A percentile compares a stretch with the other conserved stretches of the same genome.
phyloP scores from a whole-genome alignment of 495 filamentous ascomycete genomes.

The Chaetomium tenue region DNA sequence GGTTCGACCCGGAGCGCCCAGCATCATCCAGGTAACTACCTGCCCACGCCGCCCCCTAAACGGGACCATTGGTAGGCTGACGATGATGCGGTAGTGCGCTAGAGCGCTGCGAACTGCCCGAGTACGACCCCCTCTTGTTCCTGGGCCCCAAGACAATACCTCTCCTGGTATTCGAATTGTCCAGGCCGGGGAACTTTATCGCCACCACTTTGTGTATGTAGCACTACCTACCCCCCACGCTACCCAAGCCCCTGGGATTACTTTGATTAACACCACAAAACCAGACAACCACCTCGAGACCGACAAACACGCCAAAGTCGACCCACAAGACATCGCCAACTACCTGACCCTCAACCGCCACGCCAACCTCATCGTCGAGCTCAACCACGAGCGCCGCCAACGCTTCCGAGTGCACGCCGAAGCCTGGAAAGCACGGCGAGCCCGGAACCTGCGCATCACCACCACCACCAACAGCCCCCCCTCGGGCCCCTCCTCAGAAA shows the following conservation, averaged over 20 bases:
- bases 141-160: slow-evolving; percentile 6
- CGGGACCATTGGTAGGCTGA: neutral
- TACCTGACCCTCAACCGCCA: slow-evolving; percentile 10
- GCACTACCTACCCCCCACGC: neutral
- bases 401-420: neutral
- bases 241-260: neutral
- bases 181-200: neutral
- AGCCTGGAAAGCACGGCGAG: neutral
- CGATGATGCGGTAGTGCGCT: neutral
- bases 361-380: slow-evolving; percentile 12
- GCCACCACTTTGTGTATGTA: slow-evolving; percentile 7
- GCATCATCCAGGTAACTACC: neutral
- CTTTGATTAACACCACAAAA: neutral
- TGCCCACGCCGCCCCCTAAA: neutral
- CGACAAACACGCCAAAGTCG: neutral
- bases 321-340: neutral
- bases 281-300: slow-evolving; percentile 15
- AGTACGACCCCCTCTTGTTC: neutral
- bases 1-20: neutral
- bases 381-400: slow-evolving; percentile 8
- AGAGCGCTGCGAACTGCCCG: neutral
- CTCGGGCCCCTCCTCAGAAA: no score
- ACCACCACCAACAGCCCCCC: neutral
- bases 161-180: neutral
- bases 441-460: neutral